Evolutionary conservation across 805 yeast genomes (phyloP), one percentile per base, ranked within the genome.

Genomic region (Kazachstania kunashirensis): DNA sequence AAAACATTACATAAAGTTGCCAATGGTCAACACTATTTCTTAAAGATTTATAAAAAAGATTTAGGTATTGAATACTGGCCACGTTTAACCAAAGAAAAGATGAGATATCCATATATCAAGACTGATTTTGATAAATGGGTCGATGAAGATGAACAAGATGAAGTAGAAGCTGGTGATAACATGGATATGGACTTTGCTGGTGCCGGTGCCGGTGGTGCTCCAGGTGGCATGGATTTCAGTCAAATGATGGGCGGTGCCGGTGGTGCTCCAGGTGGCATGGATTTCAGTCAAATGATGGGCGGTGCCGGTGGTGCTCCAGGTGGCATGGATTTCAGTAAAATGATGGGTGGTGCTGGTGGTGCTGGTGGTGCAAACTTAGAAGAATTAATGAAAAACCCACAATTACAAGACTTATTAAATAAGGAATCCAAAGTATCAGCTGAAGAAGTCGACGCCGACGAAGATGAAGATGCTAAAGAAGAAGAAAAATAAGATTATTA

Each of bases 111-210:
- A 46, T 84, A 73, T 62, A 74, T 89, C 57, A 83, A 84, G 68
- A 89, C 98, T 11, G 97, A 89, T 57, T 89, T 89, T 56, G 95
- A 88, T 66, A 84, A 79, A 62, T 89, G 98, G 98, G 95, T 84
- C 28, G 98, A 89, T 57, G 97, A 89, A 67, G 98, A 89, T 57
- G 98, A 89, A 64, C 98, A 89, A 64, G 86, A 84, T 28, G 88
- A 77, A 40, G 67, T 61, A 19, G 57, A 47, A 29, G 51, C 42
- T 6, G 49, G 44, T 18, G 27, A 36, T 27, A 52, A 49, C 21
- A 67, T 59, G 29, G 65, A 59, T 13, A 37, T 68, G 59, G 40
- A 48, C 52, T 52, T 55, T 42, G 70, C 65, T 37, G 74, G 71
- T 34, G 62, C 55, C 29, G 67, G 66, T 17, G 42, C 51, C n/a